Evolutionary conservation across 2,329 filamentous ascomycete genomes (phyloP).

Genomic region (Claviceps capensis): DNA sequence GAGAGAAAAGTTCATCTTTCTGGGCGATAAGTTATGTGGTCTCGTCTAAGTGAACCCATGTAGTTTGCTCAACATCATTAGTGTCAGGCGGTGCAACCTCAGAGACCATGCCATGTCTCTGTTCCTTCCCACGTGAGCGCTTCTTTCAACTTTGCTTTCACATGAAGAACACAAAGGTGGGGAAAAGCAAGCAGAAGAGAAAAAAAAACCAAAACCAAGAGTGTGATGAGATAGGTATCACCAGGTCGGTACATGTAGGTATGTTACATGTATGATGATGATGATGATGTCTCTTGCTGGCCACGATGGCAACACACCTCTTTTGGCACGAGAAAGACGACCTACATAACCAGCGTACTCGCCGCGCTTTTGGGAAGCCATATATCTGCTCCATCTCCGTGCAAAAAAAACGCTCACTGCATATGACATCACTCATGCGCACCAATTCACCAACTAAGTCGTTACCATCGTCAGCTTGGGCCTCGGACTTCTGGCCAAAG

Average conservation of each 20-base stretch:
- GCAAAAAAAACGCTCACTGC: slow-evolving; percentile 15
- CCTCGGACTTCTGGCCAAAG: slow-evolving; percentile 17
- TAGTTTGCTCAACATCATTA: slow-evolving; percentile 24
- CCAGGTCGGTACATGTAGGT: no score
- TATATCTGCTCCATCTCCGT: slow-evolving; percentile 19
- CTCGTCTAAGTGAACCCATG: slow-evolving; percentile 12
- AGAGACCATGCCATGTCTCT: slow-evolving; percentile 7
- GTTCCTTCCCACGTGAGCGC: neutral
- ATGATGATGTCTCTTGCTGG: neutral
- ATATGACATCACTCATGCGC: slow-evolving; percentile 19
- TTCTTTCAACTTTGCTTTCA: neutral
- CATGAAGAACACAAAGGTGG: neutral
- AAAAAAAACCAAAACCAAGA: neutral
- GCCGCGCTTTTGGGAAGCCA: neutral
- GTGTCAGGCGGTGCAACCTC: slow-evolving; percentile 10
- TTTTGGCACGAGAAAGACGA: neutral
- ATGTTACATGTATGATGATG: no score
- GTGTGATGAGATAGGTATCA: no score
- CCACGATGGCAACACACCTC: neutral
- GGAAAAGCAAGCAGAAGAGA: neutral
- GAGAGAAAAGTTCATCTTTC: neutral
- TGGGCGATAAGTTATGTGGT: slow-evolving; percentile 8
- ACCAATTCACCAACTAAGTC: slow-evolving; percentile 7
- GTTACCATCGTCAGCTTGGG: slow-evolving; percentile 19
- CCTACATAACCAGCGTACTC: neutral